phyloP scores from a whole-genome alignment of 192 early-diverging fungal genomes.

The Entomortierella lignicola region DNA sequence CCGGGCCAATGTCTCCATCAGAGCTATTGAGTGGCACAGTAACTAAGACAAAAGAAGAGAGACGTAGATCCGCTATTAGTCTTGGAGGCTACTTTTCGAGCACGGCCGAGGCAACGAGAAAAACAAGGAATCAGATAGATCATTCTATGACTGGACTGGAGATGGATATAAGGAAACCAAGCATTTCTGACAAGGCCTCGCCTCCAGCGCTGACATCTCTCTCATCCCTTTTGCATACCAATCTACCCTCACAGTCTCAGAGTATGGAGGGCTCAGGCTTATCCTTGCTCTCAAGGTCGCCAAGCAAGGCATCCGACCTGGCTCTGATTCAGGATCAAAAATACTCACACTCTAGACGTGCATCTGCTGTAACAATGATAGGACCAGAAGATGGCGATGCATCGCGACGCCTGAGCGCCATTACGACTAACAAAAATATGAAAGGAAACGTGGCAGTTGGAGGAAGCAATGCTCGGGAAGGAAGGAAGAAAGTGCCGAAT shows the following conservation, averaged over 20 bases:
- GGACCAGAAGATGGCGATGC: not conserved
- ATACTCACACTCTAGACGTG: not conserved
- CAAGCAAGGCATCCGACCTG: constrained; percentile 2
- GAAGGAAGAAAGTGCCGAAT: constrained; percentile 7
- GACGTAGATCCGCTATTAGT: constrained; percentile 47
- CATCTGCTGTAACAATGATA: not conserved
- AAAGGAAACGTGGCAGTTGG: not conserved
- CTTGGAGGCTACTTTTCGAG: constrained; percentile 47
- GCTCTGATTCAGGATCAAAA: not conserved
- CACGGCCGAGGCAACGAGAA: not conserved
- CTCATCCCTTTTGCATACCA: constrained; percentile 6
- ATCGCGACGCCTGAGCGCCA: constrained; percentile 6
- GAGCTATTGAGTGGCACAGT: constrained; percentile 12
- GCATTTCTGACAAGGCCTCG: constrained; percentile 26
- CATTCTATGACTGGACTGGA: constrained; percentile 24
- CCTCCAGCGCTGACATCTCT: constrained; percentile 14
- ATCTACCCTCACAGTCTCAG: constrained; percentile 1
- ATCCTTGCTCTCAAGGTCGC: constrained; percentile 15
- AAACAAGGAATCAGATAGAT: constrained; percentile 18
- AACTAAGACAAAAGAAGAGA: constrained; percentile 27
- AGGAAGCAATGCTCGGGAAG: not conserved
- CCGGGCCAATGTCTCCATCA: constrained; percentile 4
- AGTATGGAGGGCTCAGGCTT: not conserved
- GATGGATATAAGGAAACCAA: constrained; percentile 24
- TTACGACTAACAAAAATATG: not conserved